Conservation (phyloP, 2,329 filamentous ascomycete genomes). For the Tothia fuscella region DNA sequence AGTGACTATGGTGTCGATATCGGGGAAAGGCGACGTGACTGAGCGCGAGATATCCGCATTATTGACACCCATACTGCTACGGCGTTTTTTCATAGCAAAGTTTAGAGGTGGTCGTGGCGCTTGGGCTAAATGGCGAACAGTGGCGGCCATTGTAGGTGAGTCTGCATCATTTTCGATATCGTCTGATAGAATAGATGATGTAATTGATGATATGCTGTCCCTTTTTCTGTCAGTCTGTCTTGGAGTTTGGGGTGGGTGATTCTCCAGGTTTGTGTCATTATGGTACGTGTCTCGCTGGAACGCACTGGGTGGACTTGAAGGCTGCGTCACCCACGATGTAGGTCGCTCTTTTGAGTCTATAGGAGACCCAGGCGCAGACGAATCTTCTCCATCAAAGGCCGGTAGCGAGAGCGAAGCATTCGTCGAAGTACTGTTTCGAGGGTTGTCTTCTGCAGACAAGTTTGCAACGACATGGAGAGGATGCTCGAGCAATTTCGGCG, state of each 20-base stretch:
- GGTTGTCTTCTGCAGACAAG: too few relatives aligned
- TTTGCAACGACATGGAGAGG: too few relatives aligned
- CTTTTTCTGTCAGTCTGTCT: too few relatives aligned
- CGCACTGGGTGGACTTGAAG: not conserved
- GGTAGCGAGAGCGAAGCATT: too few relatives aligned
- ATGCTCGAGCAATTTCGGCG: too few relatives aligned
- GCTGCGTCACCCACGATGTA: not conserved
- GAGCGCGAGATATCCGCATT: not conserved
- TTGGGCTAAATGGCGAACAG: constrained; percentile 13
- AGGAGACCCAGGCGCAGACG: too few relatives aligned
- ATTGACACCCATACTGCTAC: constrained; percentile 13
- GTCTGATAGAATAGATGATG: constrained; percentile 4
- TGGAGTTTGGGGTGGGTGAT: too few relatives aligned
- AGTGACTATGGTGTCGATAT: not conserved
- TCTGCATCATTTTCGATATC: constrained; percentile 16
- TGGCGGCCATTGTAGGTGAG: constrained; percentile 22
- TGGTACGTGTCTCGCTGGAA: not conserved
- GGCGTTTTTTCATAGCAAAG: constrained; percentile 27
- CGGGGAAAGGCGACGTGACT: constrained; percentile 2
- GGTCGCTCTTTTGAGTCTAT: too few relatives aligned
- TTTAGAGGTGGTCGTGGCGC: constrained; percentile 29
- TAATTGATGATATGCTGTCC: constrained; percentile 4
- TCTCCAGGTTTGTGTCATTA: too few relatives aligned
- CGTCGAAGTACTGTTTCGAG: too few relatives aligned
- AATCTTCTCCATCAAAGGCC: too few relatives aligned